Evolutionary conservation across 1,284 basidiomycete genomes (phyloP).

Genomic region (Melampsora allii-populina): DNA sequence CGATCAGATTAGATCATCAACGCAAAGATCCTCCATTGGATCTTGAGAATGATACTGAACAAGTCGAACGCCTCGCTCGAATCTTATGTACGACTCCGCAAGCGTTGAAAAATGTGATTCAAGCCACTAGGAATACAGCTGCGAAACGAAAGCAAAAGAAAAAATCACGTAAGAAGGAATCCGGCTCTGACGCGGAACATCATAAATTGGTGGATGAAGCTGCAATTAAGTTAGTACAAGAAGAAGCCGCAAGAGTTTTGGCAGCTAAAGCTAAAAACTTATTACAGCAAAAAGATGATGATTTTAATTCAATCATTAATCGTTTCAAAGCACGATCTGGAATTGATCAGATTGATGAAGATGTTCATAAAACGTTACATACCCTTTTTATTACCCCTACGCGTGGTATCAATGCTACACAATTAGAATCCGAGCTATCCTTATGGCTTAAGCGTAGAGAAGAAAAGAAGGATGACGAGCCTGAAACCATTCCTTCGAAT

Average conservation of each 20-base stretch:
- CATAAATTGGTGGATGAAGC: neutral
- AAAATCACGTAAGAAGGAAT: constrained; percentile 12
- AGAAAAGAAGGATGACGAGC: constrained; percentile 1
- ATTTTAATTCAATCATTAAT: constrained; percentile 40
- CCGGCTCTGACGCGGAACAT: neutral
- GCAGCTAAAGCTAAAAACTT: constrained; percentile 37
- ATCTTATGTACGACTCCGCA: constrained; percentile 31
- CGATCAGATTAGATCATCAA: constrained; percentile 12
- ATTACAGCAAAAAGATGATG: constrained; percentile 31
- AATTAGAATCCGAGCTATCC: constrained; percentile 29
- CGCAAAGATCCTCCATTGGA: constrained; percentile 2
- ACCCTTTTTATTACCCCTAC: constrained; percentile 34
- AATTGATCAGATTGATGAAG: constrained; percentile 36
- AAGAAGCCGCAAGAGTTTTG: constrained; percentile 29
- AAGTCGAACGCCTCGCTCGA: constrained; percentile 13
- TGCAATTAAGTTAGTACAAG: constrained; percentile 16
- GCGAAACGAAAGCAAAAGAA: constrained; percentile 8
- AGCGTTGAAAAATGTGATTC: constrained; percentile 17
- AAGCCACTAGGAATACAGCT: constrained; percentile 1
- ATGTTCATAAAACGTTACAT: constrained; percentile 23
- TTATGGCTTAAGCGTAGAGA: constrained; percentile 28
- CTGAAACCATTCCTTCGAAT: neutral
- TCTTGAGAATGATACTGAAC: constrained; percentile 21
- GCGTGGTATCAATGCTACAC: constrained; percentile 37
- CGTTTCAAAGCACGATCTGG: constrained; percentile 26